phyloP scores from a whole-genome alignment of 805 yeast genomes.

The Kodamaea lidongshanica region DNA sequence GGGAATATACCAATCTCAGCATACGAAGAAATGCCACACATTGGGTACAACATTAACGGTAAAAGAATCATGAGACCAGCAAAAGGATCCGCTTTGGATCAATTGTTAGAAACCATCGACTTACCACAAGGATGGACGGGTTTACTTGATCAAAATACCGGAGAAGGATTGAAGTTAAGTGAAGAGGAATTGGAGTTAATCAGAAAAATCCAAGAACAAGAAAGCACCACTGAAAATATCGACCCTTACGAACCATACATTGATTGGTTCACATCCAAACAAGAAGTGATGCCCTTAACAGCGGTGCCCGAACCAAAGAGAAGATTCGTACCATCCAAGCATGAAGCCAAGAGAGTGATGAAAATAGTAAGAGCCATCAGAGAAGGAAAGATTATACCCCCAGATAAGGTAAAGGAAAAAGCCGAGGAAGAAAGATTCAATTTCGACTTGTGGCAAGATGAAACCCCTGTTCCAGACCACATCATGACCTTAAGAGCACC shows the following conservation, averaged over 20 bases:
- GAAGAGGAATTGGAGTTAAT: conserved; percentile 86
- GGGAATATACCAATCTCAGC: conserved; percentile 92
- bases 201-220: conserved; percentile 76
- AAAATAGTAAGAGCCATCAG: conserved; percentile 93
- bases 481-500: conserved; percentile 93
- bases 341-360: conserved; percentile 95
- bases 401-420: conserved; percentile 48
- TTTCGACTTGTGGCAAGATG: conserved; percentile 81
- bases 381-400: conserved; percentile 88
- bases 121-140: conserved; percentile 99
- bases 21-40: conserved; percentile 94
- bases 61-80: conserved; percentile 99
- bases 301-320: conserved; percentile 97
- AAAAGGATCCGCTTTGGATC: conserved; percentile 89
- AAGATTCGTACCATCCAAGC: conserved; percentile 92
- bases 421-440: conserved; percentile 48
- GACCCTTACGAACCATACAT: conserved; percentile 91
- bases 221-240: conserved; percentile 69
- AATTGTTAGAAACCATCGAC: conserved; percentile 82
- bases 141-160: conserved; percentile 82
- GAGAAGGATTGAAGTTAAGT: conserved; percentile 72
- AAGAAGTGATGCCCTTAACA: conserved; percentile 83
- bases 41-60: conserved; percentile 96
- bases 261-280: conserved; percentile 89
- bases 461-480: conserved; percentile 56